phyloP scores from a whole-genome alignment of 2,329 filamentous ascomycete genomes.

The Stachybotrys echinatus region DNA sequence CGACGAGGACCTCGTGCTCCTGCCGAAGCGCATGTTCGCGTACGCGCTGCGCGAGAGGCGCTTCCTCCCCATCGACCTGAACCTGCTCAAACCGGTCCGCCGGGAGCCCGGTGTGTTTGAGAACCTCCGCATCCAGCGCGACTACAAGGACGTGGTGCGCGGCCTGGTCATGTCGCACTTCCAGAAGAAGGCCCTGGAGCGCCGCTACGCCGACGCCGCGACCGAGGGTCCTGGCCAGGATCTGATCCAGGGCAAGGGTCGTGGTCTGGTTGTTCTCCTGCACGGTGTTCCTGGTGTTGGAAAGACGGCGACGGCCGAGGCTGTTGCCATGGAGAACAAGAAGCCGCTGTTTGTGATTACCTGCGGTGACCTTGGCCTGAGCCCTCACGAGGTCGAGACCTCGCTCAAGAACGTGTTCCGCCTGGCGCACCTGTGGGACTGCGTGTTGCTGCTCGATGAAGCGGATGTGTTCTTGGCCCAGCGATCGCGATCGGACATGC shows the following conservation, averaged over 20 bases:
- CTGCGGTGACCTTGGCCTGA: constrained; percentile 41
- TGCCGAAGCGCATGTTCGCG: constrained; percentile 35
- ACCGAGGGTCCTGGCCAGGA: constrained; percentile 27
- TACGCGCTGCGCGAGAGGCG: constrained; percentile 34
- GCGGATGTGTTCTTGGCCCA: constrained; percentile 28
- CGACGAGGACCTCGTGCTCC: constrained; percentile 23
- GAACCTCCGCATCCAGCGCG: constrained; percentile 31
- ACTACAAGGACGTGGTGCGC: constrained; percentile 35
- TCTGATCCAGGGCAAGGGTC: constrained; percentile 39
- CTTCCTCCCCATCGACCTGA: constrained; percentile 31
- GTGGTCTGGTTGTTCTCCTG: constrained; percentile 37
- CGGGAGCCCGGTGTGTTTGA: constrained; percentile 31
- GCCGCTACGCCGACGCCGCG: constrained; percentile 20
- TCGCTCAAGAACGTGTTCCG: constrained; percentile 37
- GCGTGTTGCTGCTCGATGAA: constrained; percentile 30
- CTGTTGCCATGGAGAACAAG: constrained; percentile 31
- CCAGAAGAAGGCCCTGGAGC: constrained; percentile 31
- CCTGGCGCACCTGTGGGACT: constrained; percentile 32
- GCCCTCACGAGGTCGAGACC: constrained; percentile 32
- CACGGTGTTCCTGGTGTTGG: constrained; percentile 44
- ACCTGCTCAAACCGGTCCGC: constrained; percentile 27
- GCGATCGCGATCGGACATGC: constrained; percentile 22
- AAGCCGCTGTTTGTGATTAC: constrained; percentile 44
- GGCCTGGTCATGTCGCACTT: constrained; percentile 35
- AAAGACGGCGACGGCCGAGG: constrained; percentile 42